Base-by-base conservation (phyloP, 352 stramenopile species). In the Phytophthora ohioensis region DNA sequence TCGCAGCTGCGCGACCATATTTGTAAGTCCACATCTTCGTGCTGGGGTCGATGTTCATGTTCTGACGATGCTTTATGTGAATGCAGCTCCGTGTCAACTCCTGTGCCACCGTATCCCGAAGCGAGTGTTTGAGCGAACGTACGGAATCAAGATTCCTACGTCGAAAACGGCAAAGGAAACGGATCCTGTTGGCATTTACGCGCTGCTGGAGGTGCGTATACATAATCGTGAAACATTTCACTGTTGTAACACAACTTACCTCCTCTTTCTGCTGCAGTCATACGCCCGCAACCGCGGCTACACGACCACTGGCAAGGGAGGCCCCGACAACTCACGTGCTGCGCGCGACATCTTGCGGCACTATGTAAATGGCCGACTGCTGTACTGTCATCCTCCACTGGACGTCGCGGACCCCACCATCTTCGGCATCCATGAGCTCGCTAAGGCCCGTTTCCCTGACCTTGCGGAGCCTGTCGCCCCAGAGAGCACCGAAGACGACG, bases 1-100 rank as follows among this genome's bases (percentile, higher is more conserved):
- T 97, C 97, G 31, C 97, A 99, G 75, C 95, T 99, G 71, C 87
- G 98, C 42, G 97, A 99, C 78, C 93, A 98, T 79, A 75, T 97
- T 42, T 88, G 89, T 87, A 71, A 47, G 76, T 78, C 30, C 36
- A 59, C 27, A 10, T 34, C 17, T 9, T 49, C 21, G 21, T 27
- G 21, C 21, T 27, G 21, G 21, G 21, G 21, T 27, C 21, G 21
- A 27, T 55, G 2, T n/a, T 30, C 30, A 53, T 59, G 11, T 43
- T 42, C n/a, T 71, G 49, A 67, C 46, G 32, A 46, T 54, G 10
- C 7, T 64, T 56, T 57, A 4, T 66, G 31, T 54, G 34, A 39
- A 43, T 77, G 7, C 59, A 89, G 80, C 91, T 30, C 97, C 98
- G 4, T 97, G 98, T 34, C 82, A 97, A 54, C 82, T 99, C 30